Conservation (phyloP, 2,329 filamentous ascomycete genomes). For the Elsinoe australis region DNA sequence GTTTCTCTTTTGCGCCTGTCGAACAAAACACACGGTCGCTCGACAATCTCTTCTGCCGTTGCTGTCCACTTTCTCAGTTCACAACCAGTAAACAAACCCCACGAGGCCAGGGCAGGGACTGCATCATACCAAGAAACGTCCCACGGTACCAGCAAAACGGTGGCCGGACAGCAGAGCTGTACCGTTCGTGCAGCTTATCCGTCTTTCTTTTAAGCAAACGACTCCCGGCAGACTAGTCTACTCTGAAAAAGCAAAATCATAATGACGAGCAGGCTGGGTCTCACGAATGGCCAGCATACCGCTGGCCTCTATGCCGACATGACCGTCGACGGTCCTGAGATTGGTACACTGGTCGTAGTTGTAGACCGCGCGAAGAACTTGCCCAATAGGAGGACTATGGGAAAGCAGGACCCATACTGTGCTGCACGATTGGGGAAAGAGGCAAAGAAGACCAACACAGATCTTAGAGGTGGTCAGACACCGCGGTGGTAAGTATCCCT, state of each 20-base stretch:
- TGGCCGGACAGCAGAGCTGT: conserved; percentile 14
- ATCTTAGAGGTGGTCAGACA: conserved; percentile 89
- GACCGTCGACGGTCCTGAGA: conserved; percentile 83
- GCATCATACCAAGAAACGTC: conserved; percentile 13
- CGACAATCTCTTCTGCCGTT: background rate
- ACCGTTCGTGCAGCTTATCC: conserved; percentile 5
- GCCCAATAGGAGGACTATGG: conserved; percentile 93
- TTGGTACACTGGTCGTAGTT: conserved; percentile 86
- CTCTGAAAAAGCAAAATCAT: conserved; percentile 3
- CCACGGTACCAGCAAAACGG: conserved; percentile 12
- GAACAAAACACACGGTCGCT: too few species aligned
- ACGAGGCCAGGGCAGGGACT: conserved; percentile 8
- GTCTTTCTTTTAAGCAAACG: background rate
- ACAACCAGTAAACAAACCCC: conserved; percentile 4
- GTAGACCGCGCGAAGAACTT: conserved; percentile 95
- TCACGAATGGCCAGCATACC: conserved; percentile 50
- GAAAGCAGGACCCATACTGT: conserved; percentile 97
- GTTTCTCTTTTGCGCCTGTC: too few species aligned
- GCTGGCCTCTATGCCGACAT: conserved; percentile 93
- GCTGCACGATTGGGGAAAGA: conserved; percentile 90
- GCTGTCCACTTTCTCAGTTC: background rate
- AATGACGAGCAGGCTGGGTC: conserved; percentile 19
- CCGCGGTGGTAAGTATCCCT: conserved; percentile 69
- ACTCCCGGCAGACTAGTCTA: background rate
- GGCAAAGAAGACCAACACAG: conserved; percentile 92